Percentiles rank a stretch among this genome's conserved stretches.
Conservation (phyloP, 108 stramenopile species). For the Stephanodiscus triporus region DNA sequence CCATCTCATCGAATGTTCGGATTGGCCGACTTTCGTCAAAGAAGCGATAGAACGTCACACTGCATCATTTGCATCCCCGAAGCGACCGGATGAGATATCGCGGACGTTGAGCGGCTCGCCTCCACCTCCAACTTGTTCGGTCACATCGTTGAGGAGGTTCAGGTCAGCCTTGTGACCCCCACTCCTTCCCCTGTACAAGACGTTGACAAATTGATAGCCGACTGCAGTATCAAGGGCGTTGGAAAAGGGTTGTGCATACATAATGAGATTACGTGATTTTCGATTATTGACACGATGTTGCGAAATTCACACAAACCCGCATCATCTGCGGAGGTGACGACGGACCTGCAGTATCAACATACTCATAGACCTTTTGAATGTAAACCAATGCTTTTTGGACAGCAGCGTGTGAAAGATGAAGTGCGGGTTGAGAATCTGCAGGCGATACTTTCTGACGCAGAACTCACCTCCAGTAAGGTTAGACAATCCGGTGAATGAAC, state of each 20-base stretch:
- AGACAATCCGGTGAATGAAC: slow-evolving; percentile 25
- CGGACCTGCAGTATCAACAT: slow-evolving; percentile 17
- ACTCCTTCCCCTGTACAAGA: slow-evolving; percentile 29
- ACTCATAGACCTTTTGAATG: slow-evolving; percentile 47
- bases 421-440: not conserved
- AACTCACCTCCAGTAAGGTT: slow-evolving; percentile 26
- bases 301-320: not conserved
- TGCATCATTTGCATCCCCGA: no score
- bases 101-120: slow-evolving; percentile 31
- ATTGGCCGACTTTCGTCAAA: no score
- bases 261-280: not conserved
- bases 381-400: slow-evolving; percentile 29
- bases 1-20: no score
- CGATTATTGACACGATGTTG: not conserved
- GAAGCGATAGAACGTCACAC: no score
- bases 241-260: not conserved
- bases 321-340: not conserved
- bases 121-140: slow-evolving; percentile 71
- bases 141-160: slow-evolving; percentile 69
- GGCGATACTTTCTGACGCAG: not conserved
- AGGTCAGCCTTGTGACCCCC: slow-evolving; percentile 63
- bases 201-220: slow-evolving; percentile 51
- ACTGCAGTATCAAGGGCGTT: not conserved
- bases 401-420: not conserved
- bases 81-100: no score